Conservation (phyloP, 805 yeast genomes). For the Kluyveromyces wickerhamii region DNA sequence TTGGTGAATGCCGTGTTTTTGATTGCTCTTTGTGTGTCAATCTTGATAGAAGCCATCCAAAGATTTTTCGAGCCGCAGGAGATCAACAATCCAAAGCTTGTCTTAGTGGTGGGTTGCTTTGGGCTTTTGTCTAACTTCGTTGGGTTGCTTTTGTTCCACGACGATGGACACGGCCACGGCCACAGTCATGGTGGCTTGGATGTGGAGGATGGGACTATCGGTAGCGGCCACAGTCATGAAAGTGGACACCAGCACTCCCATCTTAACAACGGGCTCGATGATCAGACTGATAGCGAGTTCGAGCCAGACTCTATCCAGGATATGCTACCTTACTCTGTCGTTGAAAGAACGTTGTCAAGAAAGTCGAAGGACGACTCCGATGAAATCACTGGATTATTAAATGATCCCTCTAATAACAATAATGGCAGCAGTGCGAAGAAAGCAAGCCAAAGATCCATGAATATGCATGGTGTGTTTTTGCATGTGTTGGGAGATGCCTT, state of each 20-base stretch:
- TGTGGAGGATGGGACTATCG: constrained; percentile 12
- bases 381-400: constrained; percentile 28
- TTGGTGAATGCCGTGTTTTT: constrained; percentile 87
- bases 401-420: constrained; percentile 1
- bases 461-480: constrained; percentile 94
- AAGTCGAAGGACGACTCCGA: constrained; percentile 25
- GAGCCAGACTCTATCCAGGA: constrained; percentile 12
- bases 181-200: constrained; percentile 22
- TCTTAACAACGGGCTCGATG: constrained; percentile 12
- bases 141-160: constrained; percentile 85
- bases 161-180: constrained; percentile 47
- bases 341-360: constrained; percentile 13
- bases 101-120: constrained; percentile 71
- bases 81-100: constrained; percentile 74
- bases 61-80: constrained; percentile 75
- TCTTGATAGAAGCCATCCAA: constrained; percentile 86
- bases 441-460: constrained; percentile 51
- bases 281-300: constrained; percentile 1
- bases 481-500: constrained; percentile 95
- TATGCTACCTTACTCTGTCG: constrained; percentile 22
- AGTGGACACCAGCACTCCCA: constrained; percentile 22
- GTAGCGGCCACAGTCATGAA: constrained; percentile 6
- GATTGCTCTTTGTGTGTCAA: constrained; percentile 86
- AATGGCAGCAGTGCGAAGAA: constrained; percentile 6
- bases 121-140: constrained; percentile 78